Evolutionary conservation across 2,329 filamentous ascomycete genomes (phyloP).

Genomic region (Coleophoma cylindrospora): DNA sequence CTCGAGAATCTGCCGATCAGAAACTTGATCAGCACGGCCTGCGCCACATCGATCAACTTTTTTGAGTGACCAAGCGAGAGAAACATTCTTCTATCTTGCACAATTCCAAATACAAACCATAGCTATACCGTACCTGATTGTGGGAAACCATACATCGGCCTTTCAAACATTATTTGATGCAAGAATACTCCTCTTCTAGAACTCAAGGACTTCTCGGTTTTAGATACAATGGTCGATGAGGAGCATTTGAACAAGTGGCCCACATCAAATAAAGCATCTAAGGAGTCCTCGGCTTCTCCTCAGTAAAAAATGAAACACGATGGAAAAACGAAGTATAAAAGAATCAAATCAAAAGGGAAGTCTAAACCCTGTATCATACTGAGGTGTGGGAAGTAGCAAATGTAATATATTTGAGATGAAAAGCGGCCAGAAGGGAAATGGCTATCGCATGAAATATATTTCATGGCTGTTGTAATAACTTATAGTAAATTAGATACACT

Average conservation of each 20-base stretch:
- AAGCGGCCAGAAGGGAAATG: no score
- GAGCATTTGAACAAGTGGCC: slow-evolving; percentile 77
- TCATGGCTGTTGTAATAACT: no score
- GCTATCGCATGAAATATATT: no score
- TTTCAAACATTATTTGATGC: slow-evolving; percentile 45
- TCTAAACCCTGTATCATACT: no score
- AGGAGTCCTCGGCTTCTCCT: no score
- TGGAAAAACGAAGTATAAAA: no score
- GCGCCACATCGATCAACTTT: slow-evolving; percentile 64
- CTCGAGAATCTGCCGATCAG: slow-evolving; percentile 74
- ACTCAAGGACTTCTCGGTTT: slow-evolving; percentile 64
- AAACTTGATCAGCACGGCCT: slow-evolving; percentile 53
- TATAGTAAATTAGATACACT: no score
- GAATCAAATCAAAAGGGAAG: no score
- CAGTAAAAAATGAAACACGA: no score
- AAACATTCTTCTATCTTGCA: slow-evolving; percentile 69
- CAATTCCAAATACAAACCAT: slow-evolving; percentile 65
- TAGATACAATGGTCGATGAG: slow-evolving; percentile 50
- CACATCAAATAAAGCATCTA: slow-evolving; percentile 37
- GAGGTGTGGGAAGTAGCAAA: no score
- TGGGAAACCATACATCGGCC: slow-evolving; percentile 60
- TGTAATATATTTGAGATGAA: no score
- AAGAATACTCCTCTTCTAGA: slow-evolving; percentile 51
- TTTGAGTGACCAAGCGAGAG: slow-evolving; percentile 52
- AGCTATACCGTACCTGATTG: slow-evolving; percentile 67